Evolutionary conservation across 2,329 filamentous ascomycete species (phyloP), one percentile per base, ranked within the genome.

Genomic region (Fusarium sterilihyphosum): DNA sequence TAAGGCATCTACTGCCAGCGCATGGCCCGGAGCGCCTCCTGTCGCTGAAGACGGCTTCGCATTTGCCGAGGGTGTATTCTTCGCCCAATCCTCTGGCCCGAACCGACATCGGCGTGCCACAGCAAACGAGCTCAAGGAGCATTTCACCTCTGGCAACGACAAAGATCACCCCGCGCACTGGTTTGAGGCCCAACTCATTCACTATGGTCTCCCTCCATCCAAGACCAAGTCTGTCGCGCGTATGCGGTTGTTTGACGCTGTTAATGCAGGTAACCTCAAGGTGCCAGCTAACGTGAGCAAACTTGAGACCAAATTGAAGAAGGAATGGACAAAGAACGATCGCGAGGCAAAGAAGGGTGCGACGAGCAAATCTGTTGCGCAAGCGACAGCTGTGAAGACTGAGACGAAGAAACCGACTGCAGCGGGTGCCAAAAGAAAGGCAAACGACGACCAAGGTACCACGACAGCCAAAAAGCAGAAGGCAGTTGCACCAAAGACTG

Each of bases 151-250:
- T 11, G 82, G 82, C 44, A 82, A 72, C 43, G 81, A 82, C 33
- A 83, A 82, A 49, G 88, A 91, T 74, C 85, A 85, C 49, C 86
- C 89, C 2, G 89, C 84, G 3, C 88, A 91, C 71, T 92, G 87
- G 87, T 92, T 90, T 66, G 86, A 90, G 70, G 89, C 90, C 0
- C 89, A 92, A 71, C 84, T 92, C 17, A 80, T 90, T 8, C 90
- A 92, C 80, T 92, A 92, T 80, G 90, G 88, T 3, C 83, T 92
- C 0, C 83, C 82, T 12, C 84, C 85, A 0, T 89, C 88, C 24
- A 90, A 89, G 75, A 85, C 85, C 50, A 92, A 92, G 80, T 85
- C 88, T 29, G 85, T 86, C 1, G 89, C 90, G 16, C 88, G 89
- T 64, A 86, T 90, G 82, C 83, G 90, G 5, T 81, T 92, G 22